Percentiles rank a stretch among this genome's conserved stretches.
phyloP scores from a whole-genome alignment of 371 early-diverging fungal species.

The Apophysomyces variabilis region DNA sequence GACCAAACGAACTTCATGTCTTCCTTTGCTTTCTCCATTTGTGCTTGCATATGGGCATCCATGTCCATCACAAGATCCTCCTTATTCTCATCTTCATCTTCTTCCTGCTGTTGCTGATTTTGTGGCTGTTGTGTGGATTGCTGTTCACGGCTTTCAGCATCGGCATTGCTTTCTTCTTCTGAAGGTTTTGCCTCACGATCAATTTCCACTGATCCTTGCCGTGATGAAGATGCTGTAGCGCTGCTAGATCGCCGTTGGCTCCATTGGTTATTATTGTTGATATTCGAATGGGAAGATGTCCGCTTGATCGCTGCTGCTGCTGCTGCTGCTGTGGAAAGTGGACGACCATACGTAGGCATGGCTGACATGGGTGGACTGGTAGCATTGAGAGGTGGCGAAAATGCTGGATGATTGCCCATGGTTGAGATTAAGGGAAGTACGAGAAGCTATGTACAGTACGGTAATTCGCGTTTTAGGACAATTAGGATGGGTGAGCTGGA shows the following conservation, averaged over 20 bases:
- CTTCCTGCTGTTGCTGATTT: slow-evolving; percentile 28
- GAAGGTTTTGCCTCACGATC: slow-evolving; percentile 46
- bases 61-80: slow-evolving; percentile 45
- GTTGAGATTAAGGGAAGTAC: background rate
- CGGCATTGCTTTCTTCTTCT: slow-evolving; percentile 33
- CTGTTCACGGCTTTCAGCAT: slow-evolving; percentile 16
- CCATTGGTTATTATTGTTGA: slow-evolving; percentile 13
- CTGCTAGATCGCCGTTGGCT: slow-evolving; percentile 29
- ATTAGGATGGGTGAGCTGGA: no score
- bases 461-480: no score
- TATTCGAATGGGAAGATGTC: slow-evolving; percentile 10
- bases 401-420: slow-evolving; percentile 18
- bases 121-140: slow-evolving; percentile 14
- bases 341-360: slow-evolving; percentile 25
- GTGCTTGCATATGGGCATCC: slow-evolving; percentile 51
- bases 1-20: slow-evolving; percentile 44
- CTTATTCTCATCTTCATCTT: slow-evolving; percentile 52
- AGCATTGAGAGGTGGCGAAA: slow-evolving; percentile 35
- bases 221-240: slow-evolving; percentile 28
- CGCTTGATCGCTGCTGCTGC: slow-evolving; percentile 46
- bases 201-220: slow-evolving; percentile 49
- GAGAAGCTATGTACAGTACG: background rate
- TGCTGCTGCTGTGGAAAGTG: slow-evolving; percentile 43
- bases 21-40: slow-evolving; percentile 54
- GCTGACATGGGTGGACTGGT: slow-evolving; percentile 28